Conservation (phyloP, 2,329 filamentous ascomycete genomes). For the Fusarium subglutinans region DNA sequence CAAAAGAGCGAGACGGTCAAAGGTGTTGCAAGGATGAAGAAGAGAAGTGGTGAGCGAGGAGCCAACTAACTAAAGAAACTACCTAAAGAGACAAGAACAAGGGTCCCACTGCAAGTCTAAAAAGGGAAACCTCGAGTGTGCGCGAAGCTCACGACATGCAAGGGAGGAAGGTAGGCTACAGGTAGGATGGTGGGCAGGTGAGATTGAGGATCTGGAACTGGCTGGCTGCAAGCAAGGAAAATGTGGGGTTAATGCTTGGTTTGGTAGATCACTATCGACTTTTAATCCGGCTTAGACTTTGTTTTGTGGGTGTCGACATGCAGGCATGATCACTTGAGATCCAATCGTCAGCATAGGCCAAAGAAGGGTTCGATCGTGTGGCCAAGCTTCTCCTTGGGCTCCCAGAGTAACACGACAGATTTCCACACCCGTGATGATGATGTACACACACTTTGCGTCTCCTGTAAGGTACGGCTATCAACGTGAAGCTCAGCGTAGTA, state of each 20-base stretch:
- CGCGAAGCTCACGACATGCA: conserved; percentile 3
- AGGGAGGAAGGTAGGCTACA: not conserved
- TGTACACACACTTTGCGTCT: not conserved
- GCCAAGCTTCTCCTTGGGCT: not conserved
- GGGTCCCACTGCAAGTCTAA: conserved; percentile 17
- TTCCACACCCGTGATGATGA: not conserved
- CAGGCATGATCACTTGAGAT: conserved; percentile 20
- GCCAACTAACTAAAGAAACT: not conserved
- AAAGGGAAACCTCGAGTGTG: conserved; percentile 16
- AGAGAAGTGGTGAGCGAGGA: not conserved
- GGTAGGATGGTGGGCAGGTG: not conserved
- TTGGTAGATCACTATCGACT: conserved; percentile 27
- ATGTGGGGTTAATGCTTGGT: conserved; percentile 29
- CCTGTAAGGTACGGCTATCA: not conserved
- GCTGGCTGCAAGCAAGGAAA: conserved; percentile 24
- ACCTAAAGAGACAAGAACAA: conserved; percentile 2
- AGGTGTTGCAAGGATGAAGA: not conserved
- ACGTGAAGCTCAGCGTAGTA: not conserved
- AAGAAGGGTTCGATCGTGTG: conserved; percentile 10
- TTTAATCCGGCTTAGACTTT: conserved; percentile 4
- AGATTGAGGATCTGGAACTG: conserved; percentile 26
- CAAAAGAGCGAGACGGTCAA: conserved; percentile 5
- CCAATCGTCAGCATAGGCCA: not conserved
- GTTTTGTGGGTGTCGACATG: conserved; percentile 24
- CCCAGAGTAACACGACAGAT: not conserved